These are phyloP conservation scores for Entomortierella lignicola DNA, from an alignment of 192 early-diverging fungal genomes.

Conservation along the genomic window DNA sequence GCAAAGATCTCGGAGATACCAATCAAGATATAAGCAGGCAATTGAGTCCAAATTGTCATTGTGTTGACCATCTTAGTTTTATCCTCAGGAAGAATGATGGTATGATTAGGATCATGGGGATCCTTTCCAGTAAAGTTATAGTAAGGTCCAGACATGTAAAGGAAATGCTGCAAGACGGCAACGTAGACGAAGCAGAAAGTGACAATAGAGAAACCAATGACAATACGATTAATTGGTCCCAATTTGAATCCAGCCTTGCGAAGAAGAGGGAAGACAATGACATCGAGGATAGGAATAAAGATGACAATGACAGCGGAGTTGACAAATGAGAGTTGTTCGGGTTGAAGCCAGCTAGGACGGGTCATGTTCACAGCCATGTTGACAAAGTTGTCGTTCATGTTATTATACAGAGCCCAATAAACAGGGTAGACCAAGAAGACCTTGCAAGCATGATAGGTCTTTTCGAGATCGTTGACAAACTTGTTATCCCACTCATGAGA, in stretches of 20 bases:
- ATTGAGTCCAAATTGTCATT: conserved; percentile 65
- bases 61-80: conserved; percentile 54
- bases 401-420: conserved; percentile 73
- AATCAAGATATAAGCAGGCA: conserved; percentile 68
- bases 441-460: conserved; percentile 70
- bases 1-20: conserved; percentile 71
- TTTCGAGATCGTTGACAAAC: conserved; percentile 68
- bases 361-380: conserved; percentile 73
- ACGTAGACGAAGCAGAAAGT: conserved; percentile 71
- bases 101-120: conserved; percentile 32
- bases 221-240: conserved; percentile 69
- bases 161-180: conserved; percentile 68
- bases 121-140: conserved; percentile 56
- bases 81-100: conserved; percentile 9
- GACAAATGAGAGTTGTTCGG: conserved; percentile 50
- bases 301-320: conserved; percentile 69
- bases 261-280: conserved; percentile 66
- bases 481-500: conserved; percentile 64
- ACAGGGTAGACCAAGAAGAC: conserved; percentile 71
- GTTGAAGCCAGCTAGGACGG: conserved; percentile 39
- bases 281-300: conserved; percentile 69
- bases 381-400: conserved; percentile 74
- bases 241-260: conserved; percentile 67
- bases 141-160: conserved; percentile 67
- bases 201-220: conserved; percentile 65